Evolutionary conservation across 2,329 filamentous ascomycete genomes (phyloP), one percentile per base, ranked within the genome.

Genomic region (Botrytis tulipae): DNA sequence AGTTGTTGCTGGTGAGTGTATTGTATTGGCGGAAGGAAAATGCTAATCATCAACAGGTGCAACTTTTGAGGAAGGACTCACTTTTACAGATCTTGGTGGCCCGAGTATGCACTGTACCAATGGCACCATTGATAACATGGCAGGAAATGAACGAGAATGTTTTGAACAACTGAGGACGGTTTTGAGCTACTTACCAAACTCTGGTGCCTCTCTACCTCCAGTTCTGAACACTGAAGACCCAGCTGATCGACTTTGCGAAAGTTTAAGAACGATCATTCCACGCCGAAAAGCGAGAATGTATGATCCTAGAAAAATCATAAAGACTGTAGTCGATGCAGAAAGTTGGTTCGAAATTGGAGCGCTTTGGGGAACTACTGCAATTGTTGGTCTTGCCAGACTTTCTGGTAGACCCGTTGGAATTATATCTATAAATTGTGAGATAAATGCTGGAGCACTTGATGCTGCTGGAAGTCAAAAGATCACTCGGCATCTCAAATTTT

Each of bases 111-210:
- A 91, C 78, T 90, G 88, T 76, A 87, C 87, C 1, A 91, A 91
- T 74, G 89, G 89, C 0, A 91, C 89, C 0, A 90, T 91, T 67
- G 89, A 91, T 74, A 91, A 91, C 71, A 82, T 90, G 4, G 89
- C 89, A 0, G 83, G 84, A 6, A 86, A 89, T 74, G 89, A 91
- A 79, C 83, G 83, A n/a, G 88, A 86, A 57, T 90, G 88, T 75
- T 91, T 90, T 74, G 85, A 87, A 76, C 89, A 91, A 78, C 78
- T 91, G 6, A 83, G 87, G 1, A 87, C 84, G 0, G 85, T 91
- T 1, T 78, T 91, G 32, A 81, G 83, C 37, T 91, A 87, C 75
- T 81, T 91, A 2, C 89, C 89, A 1, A 87, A 89, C 75, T 87
- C 83, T 46, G 89, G 89, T 0, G 84, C 83, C 3, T 84, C 87